These are phyloP conservation scores for Dendrostoma leiphaemia DNA, from an alignment of 2,329 filamentous ascomycete genomes.

Conservation along the genomic window DNA sequence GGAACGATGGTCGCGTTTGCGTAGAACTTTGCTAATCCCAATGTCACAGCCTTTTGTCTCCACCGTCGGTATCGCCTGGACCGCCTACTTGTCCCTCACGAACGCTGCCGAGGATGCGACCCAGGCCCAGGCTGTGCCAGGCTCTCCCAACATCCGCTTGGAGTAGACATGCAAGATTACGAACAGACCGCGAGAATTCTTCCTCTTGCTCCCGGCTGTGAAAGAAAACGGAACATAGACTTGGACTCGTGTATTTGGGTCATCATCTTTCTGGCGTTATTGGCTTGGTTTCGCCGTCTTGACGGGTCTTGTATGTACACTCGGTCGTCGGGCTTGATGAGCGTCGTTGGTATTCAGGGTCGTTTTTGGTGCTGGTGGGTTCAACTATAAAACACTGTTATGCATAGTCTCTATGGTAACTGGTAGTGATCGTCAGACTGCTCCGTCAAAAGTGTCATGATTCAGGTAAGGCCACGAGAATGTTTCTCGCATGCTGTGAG, in stretches of 20 bases:
- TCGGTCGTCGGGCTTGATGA: no score
- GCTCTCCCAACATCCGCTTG: conserved; percentile 36
- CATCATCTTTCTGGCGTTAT: conserved; percentile 13
- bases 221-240: conserved; percentile 1
- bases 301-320: not conserved
- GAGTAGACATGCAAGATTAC: conserved; percentile 17
- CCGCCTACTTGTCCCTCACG: conserved; percentile 88
- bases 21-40: conserved; percentile 11
- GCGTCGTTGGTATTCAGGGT: no score
- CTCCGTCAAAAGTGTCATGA: no score
- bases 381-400: no score
- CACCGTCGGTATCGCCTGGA: conserved; percentile 95
- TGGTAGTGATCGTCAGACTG: no score
- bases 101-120: conserved; percentile 77
- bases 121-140: conserved; percentile 26
- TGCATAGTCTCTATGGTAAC: no score
- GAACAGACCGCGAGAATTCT: not conserved
- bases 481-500: no score
- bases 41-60: conserved; percentile 84
- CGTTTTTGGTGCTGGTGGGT: no score
- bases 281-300: not conserved
- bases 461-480: no score
- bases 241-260: not conserved
- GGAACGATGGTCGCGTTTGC: not conserved
- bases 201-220: not conserved